Base-by-base conservation (phyloP, 2,329 filamentous ascomycete species). In the Aspergillus sp. region DNA sequence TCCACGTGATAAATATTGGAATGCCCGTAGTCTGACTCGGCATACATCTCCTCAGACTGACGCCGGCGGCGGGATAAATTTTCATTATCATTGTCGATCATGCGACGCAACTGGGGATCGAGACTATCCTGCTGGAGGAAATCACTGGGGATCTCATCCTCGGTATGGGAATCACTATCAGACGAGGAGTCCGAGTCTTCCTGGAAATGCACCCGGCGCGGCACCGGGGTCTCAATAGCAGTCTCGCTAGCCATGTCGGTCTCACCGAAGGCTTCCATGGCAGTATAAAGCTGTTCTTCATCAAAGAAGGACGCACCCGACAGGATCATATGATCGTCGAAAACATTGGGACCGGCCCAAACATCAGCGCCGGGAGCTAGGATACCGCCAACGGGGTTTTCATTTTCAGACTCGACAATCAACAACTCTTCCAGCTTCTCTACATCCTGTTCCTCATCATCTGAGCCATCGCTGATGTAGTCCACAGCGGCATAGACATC, bases 401-500 rank as follows among this genome's bases (percentile, higher is more conserved):
- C 73, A 59, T 73, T 71, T 57, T 78, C 77, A 6, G 75, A 77
- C 54, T 76, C 73, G 38, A 90, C 81, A 63, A 93, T 91, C 67
- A 88, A 86, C 74, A 87, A 83, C 80, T 92, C 90, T 84, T 95
- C 91, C 80, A 87, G 84, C 82, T 88, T 86, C 71, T 90, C 85
- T 58, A 94, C 86, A 82, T 90, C 86, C 65, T 90, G 86, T 75
- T 94, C 89, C 73, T 94, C 90, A 64, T 91, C 88, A 64, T 93
- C 88, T 63, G 93, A 90, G 10, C 86, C 88, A 68, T 93, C 90
- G 66, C 86, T 90, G 62, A 96, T 89, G 54, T 92, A 86, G 71
- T 94, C 90, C 61, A 96, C 88, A 39, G 83, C 89, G 1, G 87
- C 90, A 74, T 92, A 92, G 58, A 88, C 86, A 69, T 92, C 90